Conservation (phyloP, 495 filamentous ascomycete species). For the Daldinia vernicosa region DNA sequence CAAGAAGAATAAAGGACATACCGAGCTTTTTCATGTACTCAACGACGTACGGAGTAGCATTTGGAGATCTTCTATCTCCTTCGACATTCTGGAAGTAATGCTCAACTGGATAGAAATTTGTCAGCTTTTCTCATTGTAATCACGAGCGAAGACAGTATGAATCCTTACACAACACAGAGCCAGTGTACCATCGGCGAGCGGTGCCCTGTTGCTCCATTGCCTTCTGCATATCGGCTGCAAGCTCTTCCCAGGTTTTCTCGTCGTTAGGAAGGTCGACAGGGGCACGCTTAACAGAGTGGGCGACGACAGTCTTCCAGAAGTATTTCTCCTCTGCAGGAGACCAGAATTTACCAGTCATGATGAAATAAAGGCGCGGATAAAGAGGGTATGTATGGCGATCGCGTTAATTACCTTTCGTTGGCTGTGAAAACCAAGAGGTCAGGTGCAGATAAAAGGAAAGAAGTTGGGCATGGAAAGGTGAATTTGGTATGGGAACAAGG, state of each 20-base stretch:
- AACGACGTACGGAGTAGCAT: conserved; percentile 38
- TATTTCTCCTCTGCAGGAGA: conserved; percentile 48
- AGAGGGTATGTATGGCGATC: not conserved
- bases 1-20: not conserved
- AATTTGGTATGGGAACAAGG: not conserved
- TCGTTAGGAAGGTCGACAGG: conserved; percentile 37
- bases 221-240: conserved; percentile 46
- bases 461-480: not conserved
- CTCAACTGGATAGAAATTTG: conserved; percentile 47
- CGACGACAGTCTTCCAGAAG: conserved; percentile 53
- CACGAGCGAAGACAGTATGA: not conserved
- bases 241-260: conserved; percentile 46
- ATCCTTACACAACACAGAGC: conserved; percentile 51
- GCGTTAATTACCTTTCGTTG: not conserved
- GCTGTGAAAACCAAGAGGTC: not conserved
- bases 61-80: conserved; percentile 45
- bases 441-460: not conserved
- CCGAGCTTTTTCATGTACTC: conserved; percentile 43
- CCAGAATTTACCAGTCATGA: conserved; percentile 58
- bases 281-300: conserved; percentile 49
- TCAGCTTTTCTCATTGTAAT: conserved; percentile 18
- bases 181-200: conserved; percentile 48
- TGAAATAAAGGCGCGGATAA: not conserved
- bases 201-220: conserved; percentile 35
- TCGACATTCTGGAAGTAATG: conserved; percentile 56